Evolutionary conservation across 1,284 basidiomycete species (phyloP), one percentile per base, ranked within the genome.

Genomic region (Vanrija humicola): DNA sequence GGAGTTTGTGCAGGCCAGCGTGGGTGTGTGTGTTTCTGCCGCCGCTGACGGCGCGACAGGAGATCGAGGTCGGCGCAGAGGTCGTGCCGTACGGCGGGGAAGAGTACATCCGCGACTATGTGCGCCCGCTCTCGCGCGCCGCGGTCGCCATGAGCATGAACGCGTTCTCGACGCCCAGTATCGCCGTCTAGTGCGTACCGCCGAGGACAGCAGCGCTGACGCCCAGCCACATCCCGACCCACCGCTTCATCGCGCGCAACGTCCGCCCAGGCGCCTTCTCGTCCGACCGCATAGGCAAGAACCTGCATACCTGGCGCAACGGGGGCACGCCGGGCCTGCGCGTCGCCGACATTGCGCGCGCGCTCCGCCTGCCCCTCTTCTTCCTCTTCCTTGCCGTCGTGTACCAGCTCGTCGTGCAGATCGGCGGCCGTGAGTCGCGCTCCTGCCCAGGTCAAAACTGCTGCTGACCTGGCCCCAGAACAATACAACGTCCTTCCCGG

Each of bases 1-100:
- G 62, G 73, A 74, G 14, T 78, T 78, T 53, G 64, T 78, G 1
- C 68, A 73, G 44, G 76, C 72, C n/a, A 72, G 66, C 5, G 73
- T 74, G 58, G 56, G 69, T 68, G n/a, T n/a, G n/a, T n/a, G n/a
- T n/a, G n/a, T n/a, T n/a, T n/a, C n/a, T n/a, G n/a, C n/a, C n/a
- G n/a, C n/a, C n/a, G 43, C 57, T 59, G 50, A 59, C 46, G 15
- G 1, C 6, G 15, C 45, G 2, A 0, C 51, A 73, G 73, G 75
- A 77, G 49, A 61, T 72, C 38, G 74, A 73, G 50, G 50, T 65
- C 9, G 74, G 70, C 9, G 66, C 67, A 12, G 71, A 76, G 48
- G 64, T 65, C 28, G 59, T 77, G 10, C 48, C 65, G 26, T 71
- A 74, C 40, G 74, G 70, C 16, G 67, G 58, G 21, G 71, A 71